These are phyloP conservation scores for Aspergillus sclerotiicarbonarius DNA, from an alignment of 495 filamentous ascomycete genomes.

Conservation along the genomic window DNA sequence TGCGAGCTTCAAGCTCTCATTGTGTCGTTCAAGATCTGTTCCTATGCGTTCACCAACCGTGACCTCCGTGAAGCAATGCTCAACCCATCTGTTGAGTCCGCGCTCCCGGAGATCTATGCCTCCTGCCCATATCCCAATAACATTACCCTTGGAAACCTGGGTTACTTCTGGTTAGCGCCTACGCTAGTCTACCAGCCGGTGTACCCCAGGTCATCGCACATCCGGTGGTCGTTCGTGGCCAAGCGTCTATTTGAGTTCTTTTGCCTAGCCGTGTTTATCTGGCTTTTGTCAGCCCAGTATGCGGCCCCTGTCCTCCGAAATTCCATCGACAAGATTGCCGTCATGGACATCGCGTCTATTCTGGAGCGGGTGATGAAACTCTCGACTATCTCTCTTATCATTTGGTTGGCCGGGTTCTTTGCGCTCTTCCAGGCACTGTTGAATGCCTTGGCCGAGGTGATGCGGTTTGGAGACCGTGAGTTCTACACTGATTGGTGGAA, in stretches of 20 bases:
- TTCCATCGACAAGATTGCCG: constrained; percentile 78
- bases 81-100: constrained; percentile 55
- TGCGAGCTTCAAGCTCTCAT: constrained; percentile 91
- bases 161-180: constrained; percentile 96
- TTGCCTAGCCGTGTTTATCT: constrained; percentile 79
- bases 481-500: constrained; percentile 99
- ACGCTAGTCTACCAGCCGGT: constrained; percentile 96
- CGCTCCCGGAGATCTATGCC: constrained; percentile 75
- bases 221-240: constrained; percentile 81
- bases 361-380: constrained; percentile 90
- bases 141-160: constrained; percentile 79
- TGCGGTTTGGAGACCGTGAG: constrained; percentile 84
- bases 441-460: constrained; percentile 88
- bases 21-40: constrained; percentile 92
- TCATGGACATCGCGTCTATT: constrained; percentile 78
- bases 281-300: constrained; percentile 90
- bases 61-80: constrained; percentile 88
- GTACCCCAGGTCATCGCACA: constrained; percentile 75
- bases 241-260: constrained; percentile 78
- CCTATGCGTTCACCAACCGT: constrained; percentile 94
- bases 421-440: constrained; percentile 87
- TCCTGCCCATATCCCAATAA: constrained; percentile 87
- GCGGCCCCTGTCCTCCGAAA: constrained; percentile 86
- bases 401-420: constrained; percentile 97
- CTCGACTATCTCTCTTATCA: constrained; percentile 86